Base-by-base conservation (phyloP, 306 rosid genomes). In the Senna tora region DNA sequence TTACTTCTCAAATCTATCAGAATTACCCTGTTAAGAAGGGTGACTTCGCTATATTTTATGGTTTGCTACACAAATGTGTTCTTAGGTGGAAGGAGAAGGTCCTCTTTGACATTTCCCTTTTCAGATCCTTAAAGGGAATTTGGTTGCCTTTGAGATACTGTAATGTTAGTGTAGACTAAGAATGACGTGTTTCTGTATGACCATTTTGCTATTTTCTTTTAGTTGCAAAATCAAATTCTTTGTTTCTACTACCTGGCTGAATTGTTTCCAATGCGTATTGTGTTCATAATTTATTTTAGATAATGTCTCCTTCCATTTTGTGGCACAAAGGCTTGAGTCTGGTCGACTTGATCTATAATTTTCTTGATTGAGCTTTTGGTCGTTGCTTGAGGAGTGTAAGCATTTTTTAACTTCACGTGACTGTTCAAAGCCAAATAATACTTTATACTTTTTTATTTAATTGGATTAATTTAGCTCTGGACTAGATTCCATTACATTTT, bases 251-350 rank as follows among this genome's bases (percentile, higher is more conserved):
- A 21, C 56, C 16, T 0, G 15, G 38, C n/a, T 72, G 19, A 55
- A 25, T 36, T 36, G 55, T 65, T 71, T 71, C 50, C 61, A 46
- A 9, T 51, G 52, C 39, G 7, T 34, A 33, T 54, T 30, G 28
- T 70, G 30, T 15, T 12, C 32, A 7, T 49, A 15, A 28, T 54
- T 65, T 64, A 16, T 64, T 64, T 46, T 41, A 32, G 11, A 19
- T 54, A 64, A 43, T 71, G 16, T 72, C 46, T 64, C 64, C 62
- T 76, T 64, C 33, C 12, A 19, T 13, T 19, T 62, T 53, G 73
- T 64, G 34, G 46, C 22, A 70, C 67, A 17, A 20, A 41, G 20
- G 34, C 22, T 13, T 17, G 22, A 54, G 9, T 54, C 16, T 43
- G 5, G 15, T 63, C 4, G 6, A 13, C 52, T 53, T 42, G 25